Percentiles rank a stretch among this genome's conserved stretches.
phyloP scores from a whole-genome alignment of 768 basidiomycete species.

The Kwoniella botswanensis region DNA sequence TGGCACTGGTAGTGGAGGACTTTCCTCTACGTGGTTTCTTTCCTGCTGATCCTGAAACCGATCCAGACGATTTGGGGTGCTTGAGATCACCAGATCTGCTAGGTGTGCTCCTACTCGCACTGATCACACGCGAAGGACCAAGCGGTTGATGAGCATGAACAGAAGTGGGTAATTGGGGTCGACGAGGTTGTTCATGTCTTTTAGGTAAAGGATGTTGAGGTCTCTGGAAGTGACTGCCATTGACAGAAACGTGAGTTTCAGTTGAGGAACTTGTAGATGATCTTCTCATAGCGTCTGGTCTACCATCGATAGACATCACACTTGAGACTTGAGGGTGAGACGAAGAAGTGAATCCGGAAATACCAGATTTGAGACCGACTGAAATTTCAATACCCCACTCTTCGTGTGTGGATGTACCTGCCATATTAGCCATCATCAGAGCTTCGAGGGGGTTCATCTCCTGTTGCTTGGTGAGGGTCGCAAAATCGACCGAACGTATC shows the following conservation, averaged over 20 bases:
- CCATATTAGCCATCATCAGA: constrained; percentile 26
- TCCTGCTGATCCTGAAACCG: constrained; percentile 1
- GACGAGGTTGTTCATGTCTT: constrained; percentile 16
- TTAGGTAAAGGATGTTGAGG: constrained; percentile 14
- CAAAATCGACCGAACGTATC: constrained; percentile 33
- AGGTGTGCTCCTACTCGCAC: constrained; percentile 5
- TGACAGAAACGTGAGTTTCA: not conserved
- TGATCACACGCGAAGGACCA: constrained; percentile 13
- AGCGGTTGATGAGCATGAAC: constrained; percentile 14
- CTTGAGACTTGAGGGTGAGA: constrained; percentile 13
- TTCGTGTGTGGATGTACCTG: constrained; percentile 23
- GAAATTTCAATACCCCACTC: constrained; percentile 51
- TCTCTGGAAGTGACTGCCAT: constrained; percentile 11
- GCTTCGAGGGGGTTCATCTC: constrained; percentile 43
- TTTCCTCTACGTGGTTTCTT: not conserved
- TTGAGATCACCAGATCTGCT: constrained; percentile 13
- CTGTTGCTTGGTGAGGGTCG: constrained; percentile 12
- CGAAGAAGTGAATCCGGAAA: constrained; percentile 9
- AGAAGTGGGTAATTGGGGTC: constrained; percentile 11
- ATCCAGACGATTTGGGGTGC: constrained; percentile 2
- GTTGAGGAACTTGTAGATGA: constrained; percentile 17
- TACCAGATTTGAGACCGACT: constrained; percentile 36
- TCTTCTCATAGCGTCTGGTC: constrained; percentile 17
- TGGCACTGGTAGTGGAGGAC: not conserved
- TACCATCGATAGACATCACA: constrained; percentile 16